Evolutionary conservation across 495 filamentous ascomycete species (phyloP).

Genomic region (Hamigera avellanea): DNA sequence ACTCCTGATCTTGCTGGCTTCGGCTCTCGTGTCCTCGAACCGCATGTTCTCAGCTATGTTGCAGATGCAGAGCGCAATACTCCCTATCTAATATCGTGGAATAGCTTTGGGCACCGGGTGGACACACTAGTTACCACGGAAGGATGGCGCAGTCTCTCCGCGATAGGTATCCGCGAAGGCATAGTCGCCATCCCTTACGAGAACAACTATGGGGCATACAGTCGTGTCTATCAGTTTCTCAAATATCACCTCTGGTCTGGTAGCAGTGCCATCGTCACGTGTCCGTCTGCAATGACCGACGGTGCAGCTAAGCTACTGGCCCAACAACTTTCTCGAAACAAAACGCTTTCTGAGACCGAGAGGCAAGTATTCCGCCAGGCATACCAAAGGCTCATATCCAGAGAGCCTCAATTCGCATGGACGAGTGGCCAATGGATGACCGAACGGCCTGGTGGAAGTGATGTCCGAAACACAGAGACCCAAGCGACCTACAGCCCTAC

Average conservation of each 20-base stretch:
- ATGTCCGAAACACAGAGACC: slow-evolving; percentile 51
- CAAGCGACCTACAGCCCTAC: slow-evolving; percentile 24
- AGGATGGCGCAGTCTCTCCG: slow-evolving; percentile 8
- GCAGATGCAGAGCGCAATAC: slow-evolving; percentile 48
- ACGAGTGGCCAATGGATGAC: slow-evolving; percentile 69
- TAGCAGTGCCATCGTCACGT: slow-evolving; percentile 43
- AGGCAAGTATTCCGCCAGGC: slow-evolving; percentile 36
- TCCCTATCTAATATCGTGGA: slow-evolving; percentile 36
- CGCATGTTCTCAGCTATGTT: slow-evolving; percentile 14
- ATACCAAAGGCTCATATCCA: slow-evolving; percentile 36
- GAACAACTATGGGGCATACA: slow-evolving; percentile 26
- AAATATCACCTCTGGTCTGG: slow-evolving; percentile 46
- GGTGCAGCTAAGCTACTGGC: slow-evolving; percentile 45
- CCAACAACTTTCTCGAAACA: slow-evolving; percentile 28
- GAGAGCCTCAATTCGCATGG: slow-evolving; percentile 45
- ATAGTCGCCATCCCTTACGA: slow-evolving; percentile 7
- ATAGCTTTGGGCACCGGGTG: slow-evolving; percentile 8
- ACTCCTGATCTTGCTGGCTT: slow-evolving; percentile 4
- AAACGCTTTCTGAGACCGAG: slow-evolving; percentile 7
- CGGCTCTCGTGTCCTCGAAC: slow-evolving; percentile 9
- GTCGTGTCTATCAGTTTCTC: slow-evolving; percentile 43
- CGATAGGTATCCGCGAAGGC: slow-evolving; percentile 8
- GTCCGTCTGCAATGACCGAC: slow-evolving; percentile 51
- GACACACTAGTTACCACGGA: slow-evolving; percentile 8
- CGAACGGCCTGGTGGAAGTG: slow-evolving; percentile 51